phyloP scores from a whole-genome alignment of 345 rosid species.

The Draba incana region DNA sequence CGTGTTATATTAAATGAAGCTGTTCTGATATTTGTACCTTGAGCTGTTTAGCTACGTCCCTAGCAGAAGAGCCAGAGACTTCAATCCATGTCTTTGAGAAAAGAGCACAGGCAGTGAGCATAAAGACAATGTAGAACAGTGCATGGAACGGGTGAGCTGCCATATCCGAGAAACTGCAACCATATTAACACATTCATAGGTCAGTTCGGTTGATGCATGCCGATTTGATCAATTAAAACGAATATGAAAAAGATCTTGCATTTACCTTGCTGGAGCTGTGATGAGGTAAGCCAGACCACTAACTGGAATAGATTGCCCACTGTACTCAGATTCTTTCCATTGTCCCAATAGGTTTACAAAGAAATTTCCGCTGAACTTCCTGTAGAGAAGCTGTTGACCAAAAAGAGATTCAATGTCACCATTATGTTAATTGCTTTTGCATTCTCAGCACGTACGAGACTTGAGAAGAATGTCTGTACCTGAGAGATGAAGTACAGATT shows the following conservation, averaged over 20 bases:
- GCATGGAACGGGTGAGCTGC: slow-evolving; percentile 96
- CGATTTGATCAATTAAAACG: neutral
- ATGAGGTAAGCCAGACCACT: slow-evolving; percentile 85
- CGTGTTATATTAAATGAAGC: neutral
- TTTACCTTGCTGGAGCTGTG: slow-evolving; percentile 82
- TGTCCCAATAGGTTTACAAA: slow-evolving; percentile 78
- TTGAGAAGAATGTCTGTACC: slow-evolving; percentile 44
- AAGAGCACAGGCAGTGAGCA: slow-evolving; percentile 82
- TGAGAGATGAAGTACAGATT: slow-evolving; percentile 86
- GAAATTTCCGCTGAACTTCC: slow-evolving; percentile 81
- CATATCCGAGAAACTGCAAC: slow-evolving; percentile 86
- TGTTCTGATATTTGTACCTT: slow-evolving; percentile 50
- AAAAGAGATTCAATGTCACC: slow-evolving; percentile 1
- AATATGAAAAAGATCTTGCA: slow-evolving; percentile 5
- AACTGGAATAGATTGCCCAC: slow-evolving; percentile 77
- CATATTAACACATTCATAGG: slow-evolving; percentile 8
- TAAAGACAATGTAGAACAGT: slow-evolving; percentile 73
- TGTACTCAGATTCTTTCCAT: slow-evolving; percentile 88
- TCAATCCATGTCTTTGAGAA: slow-evolving; percentile 95
- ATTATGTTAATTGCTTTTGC: no score
- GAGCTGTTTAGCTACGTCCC: slow-evolving; percentile 86
- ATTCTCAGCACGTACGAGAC: neutral
- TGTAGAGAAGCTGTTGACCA: slow-evolving; percentile 66
- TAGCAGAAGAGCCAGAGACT: slow-evolving; percentile 87
- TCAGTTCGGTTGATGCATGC: neutral